Evolutionary conservation across 257 asterid genomes (phyloP), one percentile per base, ranked within the genome.

Genomic region (Echites panduratus): DNA sequence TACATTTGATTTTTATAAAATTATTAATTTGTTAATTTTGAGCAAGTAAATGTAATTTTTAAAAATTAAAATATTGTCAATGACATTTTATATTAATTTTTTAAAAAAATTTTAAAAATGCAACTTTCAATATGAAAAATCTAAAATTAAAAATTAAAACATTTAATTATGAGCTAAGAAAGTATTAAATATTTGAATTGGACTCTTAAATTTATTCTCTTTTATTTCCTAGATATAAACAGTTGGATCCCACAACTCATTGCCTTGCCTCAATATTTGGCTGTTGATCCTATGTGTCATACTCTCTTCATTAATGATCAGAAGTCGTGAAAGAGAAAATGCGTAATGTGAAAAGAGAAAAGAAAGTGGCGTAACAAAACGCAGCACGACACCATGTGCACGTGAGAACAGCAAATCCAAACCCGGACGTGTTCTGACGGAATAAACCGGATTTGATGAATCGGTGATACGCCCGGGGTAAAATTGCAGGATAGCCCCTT

Each of bases 401-500:
- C 66, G 45, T 70, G 82, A 74, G 74, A 48, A 64, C 73, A 74
- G 26, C 64, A 61, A 57, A 83, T 24, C 71, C 19, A 20, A 80
- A 65, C 85, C 83, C 87, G 85, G 85, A 78, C 61, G 62, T 68
- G 71, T 75, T 27, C 38, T 22, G 56, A 12, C 59, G 61, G 59
- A 74, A 68, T 22, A 58, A 80, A 80, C 85, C 75, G 68, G 72
- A 75, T 75, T 83, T 75, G 75, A 80, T 73, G 63, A 72, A 78
- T 49, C 72, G 64, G 56, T 45, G 77, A 77, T 49, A 75, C 81
- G 81, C 75, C 87, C 87, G 83, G 49, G 35, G 74, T 63, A 70
- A 53, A 53, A 72, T 71, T 71, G 77, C 79, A 1, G 75, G 76
- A 65, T 71, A 29, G 47, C 65, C 73, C 53, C 43, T 53, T 71